A percentile compares a stretch with the other conserved stretches of the same genome.
Conservation (phyloP, 2,329 filamentous ascomycete genomes). For the Phialophora verrucosa region DNA sequence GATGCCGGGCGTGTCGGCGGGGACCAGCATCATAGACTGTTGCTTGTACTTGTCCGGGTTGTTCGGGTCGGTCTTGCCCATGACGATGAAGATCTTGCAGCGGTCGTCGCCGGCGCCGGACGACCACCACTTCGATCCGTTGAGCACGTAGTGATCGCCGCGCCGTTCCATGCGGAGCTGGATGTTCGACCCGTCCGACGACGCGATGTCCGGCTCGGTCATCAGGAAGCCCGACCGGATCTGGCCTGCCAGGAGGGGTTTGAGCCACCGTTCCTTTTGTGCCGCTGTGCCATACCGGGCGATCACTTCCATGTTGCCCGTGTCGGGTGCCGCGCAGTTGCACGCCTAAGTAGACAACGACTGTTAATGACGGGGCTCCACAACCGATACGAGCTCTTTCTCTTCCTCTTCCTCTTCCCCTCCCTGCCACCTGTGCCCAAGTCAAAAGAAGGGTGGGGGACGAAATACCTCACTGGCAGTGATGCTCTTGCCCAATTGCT, state of each 20-base stretch:
- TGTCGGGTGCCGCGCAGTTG: constrained; percentile 90
- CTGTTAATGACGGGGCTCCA: not conserved
- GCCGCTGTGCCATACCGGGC: constrained; percentile 84
- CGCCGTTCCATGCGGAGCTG: constrained; percentile 80
- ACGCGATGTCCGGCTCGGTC: constrained; percentile 89
- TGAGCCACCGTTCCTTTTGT: constrained; percentile 77
- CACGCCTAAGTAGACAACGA: constrained; percentile 42
- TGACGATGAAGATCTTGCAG: constrained; percentile 92
- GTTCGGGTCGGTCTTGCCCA: constrained; percentile 85
- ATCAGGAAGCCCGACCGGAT: constrained; percentile 91
- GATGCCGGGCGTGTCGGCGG: constrained; percentile 78
- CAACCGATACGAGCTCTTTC: not conserved
- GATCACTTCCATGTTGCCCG: constrained; percentile 93
- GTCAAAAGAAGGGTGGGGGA: not conserved
- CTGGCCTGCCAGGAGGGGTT: constrained; percentile 78
- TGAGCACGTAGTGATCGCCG: constrained; percentile 87
- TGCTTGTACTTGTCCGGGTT: constrained; percentile 82
- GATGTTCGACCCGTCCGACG: constrained; percentile 92
- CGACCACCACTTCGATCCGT: constrained; percentile 99
- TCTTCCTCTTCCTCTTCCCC: not conserved
- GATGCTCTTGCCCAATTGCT: constrained; percentile 86
- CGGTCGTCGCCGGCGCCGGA: constrained; percentile 91
- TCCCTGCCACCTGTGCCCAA: not conserved
- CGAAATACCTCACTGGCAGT: constrained; percentile 76
- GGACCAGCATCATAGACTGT: constrained; percentile 91